Evolutionary conservation across 257 asterid species (phyloP), one percentile per base, ranked within the genome.

Genomic region (Petrea volubilis): DNA sequence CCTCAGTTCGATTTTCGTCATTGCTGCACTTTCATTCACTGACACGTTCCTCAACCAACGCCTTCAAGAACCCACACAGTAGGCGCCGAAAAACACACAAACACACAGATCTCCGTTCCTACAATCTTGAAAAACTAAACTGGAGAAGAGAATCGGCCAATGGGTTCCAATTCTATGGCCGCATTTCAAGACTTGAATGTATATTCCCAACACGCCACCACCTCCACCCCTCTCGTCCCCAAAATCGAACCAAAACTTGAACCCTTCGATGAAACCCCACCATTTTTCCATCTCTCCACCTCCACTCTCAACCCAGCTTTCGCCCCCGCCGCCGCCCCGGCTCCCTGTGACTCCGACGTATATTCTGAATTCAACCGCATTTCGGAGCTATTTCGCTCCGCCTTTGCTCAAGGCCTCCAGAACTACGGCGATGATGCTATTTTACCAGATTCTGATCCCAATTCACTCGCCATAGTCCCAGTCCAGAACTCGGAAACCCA

Each of bases 331-430:
- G 34, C 57, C 33, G 18, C 12, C 62, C 50, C 66, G 0, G 9
- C 77, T 29, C 6, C 75, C 55, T 77, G 79, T 27, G 63, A 63
- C 7, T 46, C 81, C 14, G 81, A 66, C n/a, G 73, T 87, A 3
- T 81, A 53, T 51, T 77, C 96, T 17, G 90, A 92, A 18, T 92
- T 62, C 72, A 10, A 62, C 53, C 86, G 90, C 67, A 65, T 89
- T 66, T 79, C 83, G 7, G 85, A 85, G 73, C 75, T 86, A 11
- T 92, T 90, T 56, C 74, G 62, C 11, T 64, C 78, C 10, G 85
- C 89, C 9, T 67, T 87, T 43, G 65, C 73, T 9, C 70, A 67
- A 28, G 40, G 71, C 41, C 57, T 25, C 61, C 77, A 73, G 31
- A 41, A 23, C 1, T 9, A 34, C 8, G 78, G 78, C 5, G 84